Percentiles rank a stretch among this genome's conserved stretches.
Conservation (phyloP, 495 filamentous ascomycete species). For the Sordaria brevicollis region DNA sequence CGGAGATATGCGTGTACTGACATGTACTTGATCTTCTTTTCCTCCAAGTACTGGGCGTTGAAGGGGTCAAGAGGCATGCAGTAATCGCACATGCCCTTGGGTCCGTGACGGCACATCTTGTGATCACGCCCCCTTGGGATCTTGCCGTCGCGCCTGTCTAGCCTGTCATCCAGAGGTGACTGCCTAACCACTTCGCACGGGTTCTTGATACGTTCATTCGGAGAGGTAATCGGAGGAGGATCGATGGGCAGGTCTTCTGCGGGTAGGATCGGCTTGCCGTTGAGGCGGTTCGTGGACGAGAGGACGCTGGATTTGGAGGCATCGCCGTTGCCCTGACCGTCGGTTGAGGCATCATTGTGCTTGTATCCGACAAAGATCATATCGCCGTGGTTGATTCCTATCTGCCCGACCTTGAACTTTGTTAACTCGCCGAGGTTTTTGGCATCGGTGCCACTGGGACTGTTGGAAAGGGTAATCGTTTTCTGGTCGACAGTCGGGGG, state of each 20-base stretch:
- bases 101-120: slow-evolving; percentile 91
- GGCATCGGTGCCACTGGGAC: slow-evolving; percentile 62
- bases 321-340: slow-evolving; percentile 23
- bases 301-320: slow-evolving; percentile 27
- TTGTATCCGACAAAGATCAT: slow-evolving; percentile 77
- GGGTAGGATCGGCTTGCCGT: slow-evolving; percentile 65
- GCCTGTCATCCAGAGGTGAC: slow-evolving; percentile 68
- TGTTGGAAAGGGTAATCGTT: slow-evolving; percentile 71
- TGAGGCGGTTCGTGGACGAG: slow-evolving; percentile 52
- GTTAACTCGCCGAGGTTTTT: slow-evolving; percentile 57
- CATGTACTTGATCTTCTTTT: slow-evolving; percentile 97
- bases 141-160: slow-evolving; percentile 90
- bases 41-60: slow-evolving; percentile 70
- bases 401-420: slow-evolving; percentile 54
- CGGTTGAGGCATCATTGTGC: slow-evolving; percentile 26
- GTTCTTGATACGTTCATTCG: slow-evolving; percentile 61
- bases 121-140: slow-evolving; percentile 64
- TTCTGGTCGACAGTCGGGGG: slow-evolving; percentile 55
- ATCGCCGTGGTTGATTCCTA: slow-evolving; percentile 76
- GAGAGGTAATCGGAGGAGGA: slow-evolving; percentile 44
- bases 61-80: slow-evolving; percentile 98
- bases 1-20: slow-evolving; percentile 92
- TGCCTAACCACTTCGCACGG: slow-evolving; percentile 90
- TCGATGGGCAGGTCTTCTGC: slow-evolving; percentile 56
- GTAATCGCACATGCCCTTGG: slow-evolving; percentile 98